Conservation (phyloP, 352 stramenopile species). For the Phytophthora pseudosyringae region DNA sequence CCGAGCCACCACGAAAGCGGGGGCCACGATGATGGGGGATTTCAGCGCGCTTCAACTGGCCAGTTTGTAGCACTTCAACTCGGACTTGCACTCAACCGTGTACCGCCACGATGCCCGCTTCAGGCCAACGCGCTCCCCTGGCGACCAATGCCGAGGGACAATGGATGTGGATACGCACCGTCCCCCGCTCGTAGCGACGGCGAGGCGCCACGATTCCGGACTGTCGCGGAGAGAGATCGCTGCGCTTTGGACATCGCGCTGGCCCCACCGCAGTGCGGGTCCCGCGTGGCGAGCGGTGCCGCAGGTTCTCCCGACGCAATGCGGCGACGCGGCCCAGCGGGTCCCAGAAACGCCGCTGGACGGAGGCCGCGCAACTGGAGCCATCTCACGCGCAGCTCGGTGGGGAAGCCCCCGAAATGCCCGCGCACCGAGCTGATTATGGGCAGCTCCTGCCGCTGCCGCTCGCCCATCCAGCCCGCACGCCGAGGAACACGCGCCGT, state of each 20-base stretch:
- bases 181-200: too few species aligned
- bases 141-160: too few species aligned
- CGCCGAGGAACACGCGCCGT: slow-evolving; percentile 16
- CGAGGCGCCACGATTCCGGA: not conserved
- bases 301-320: not conserved
- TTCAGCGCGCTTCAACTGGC: slow-evolving; percentile 8
- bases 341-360: slow-evolving; percentile 5
- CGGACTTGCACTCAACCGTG: not conserved
- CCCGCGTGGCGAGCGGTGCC: slow-evolving; percentile 5
- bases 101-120: too few species aligned
- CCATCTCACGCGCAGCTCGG: slow-evolving; percentile 8
- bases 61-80: not conserved
- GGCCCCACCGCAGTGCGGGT: slow-evolving; percentile 10
- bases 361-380: not conserved
- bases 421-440: slow-evolving; percentile 19
- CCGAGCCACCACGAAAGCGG: not conserved
- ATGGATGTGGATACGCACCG: too few species aligned
- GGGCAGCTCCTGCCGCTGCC: slow-evolving; percentile 4
- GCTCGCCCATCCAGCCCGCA: slow-evolving; percentile 22
- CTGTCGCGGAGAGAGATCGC: slow-evolving; percentile 6
- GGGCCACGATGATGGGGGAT: not conserved
- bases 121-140: not conserved
- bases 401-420: slow-evolving; percentile 11
- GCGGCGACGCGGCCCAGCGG: slow-evolving; percentile 4
- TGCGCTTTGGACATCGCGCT: slow-evolving; percentile 12